phyloP scores from a whole-genome alignment of 1,284 basidiomycete species.

The Heterobasidion parviporum region DNA sequence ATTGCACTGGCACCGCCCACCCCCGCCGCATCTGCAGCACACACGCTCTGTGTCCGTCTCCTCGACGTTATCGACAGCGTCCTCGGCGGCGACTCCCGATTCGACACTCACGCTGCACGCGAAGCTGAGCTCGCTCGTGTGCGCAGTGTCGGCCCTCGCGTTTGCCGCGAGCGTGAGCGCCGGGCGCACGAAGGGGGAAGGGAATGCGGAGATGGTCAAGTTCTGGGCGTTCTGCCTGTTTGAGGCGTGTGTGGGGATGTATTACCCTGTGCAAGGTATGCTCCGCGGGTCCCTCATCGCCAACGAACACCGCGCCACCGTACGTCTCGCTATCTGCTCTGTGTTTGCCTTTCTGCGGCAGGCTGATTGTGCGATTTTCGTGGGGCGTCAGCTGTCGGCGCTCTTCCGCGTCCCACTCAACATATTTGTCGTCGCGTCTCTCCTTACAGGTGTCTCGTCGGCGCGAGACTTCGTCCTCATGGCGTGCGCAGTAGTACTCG shows the following conservation, averaged over 20 bases:
- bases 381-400: slow-evolving; percentile 45
- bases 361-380: background rate
- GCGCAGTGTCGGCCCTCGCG: slow-evolving; percentile 48
- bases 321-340: slow-evolving; percentile 23
- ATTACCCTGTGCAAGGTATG: slow-evolving; percentile 75
- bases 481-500: slow-evolving; percentile 49
- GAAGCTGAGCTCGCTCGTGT: slow-evolving; percentile 58
- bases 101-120: slow-evolving; percentile 51
- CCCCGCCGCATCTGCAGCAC: slow-evolving; percentile 12
- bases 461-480: slow-evolving; percentile 56
- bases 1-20: slow-evolving; percentile 24
- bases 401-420: slow-evolving; percentile 71
- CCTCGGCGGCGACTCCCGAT: slow-evolving; percentile 16
- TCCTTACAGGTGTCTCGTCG: slow-evolving; percentile 55
- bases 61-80: background rate
- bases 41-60: slow-evolving; percentile 5
- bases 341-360: background rate
- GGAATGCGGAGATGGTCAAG: slow-evolving; percentile 34
- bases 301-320: slow-evolving; percentile 68
- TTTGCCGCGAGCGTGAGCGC: slow-evolving; percentile 45
- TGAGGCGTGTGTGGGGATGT: slow-evolving; percentile 71
- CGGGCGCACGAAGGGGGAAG: slow-evolving; percentile 6
- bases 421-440: slow-evolving; percentile 62
- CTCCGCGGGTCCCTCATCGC: slow-evolving; percentile 59
- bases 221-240: slow-evolving; percentile 72